These are phyloP conservation scores for Cronartium quercuum DNA, from an alignment of 1,284 basidiomycete species.

Conservation along the genomic window DNA sequence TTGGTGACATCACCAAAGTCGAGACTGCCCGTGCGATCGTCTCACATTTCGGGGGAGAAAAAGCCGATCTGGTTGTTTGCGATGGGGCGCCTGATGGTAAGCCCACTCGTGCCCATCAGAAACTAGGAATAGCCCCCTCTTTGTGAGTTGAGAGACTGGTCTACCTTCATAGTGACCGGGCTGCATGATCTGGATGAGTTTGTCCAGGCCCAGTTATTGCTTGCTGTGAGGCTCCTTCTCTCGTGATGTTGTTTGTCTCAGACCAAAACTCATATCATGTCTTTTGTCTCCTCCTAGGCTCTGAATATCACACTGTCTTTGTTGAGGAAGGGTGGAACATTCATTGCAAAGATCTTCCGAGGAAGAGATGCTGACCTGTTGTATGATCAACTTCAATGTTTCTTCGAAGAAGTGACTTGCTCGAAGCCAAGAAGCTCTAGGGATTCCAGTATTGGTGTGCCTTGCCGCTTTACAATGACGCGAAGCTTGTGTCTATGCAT, in stretches of 20 bases:
- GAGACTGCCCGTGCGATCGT: constrained; percentile 55
- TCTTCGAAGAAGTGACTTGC: constrained; percentile 51
- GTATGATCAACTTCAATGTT: constrained; percentile 53
- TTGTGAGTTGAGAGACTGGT: not conserved
- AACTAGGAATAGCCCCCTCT: not conserved
- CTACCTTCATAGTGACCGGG: constrained; percentile 53
- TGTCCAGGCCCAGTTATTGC: constrained; percentile 56
- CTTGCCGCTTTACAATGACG: too few species aligned
- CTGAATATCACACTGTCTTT: constrained; percentile 55
- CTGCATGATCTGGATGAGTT: constrained; percentile 58
- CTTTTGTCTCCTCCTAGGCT: constrained; percentile 48
- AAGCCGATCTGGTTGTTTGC: constrained; percentile 57
- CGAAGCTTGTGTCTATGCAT: too few species aligned
- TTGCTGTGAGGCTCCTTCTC: constrained; percentile 50
- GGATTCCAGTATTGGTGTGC: constrained; percentile 46
- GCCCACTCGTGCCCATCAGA: constrained; percentile 25
- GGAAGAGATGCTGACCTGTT: constrained; percentile 52
- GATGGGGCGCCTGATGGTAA: constrained; percentile 58
- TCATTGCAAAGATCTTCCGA: constrained; percentile 58
- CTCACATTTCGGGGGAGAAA: constrained; percentile 52
- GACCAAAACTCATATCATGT: constrained; percentile 6
- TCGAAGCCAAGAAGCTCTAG: constrained; percentile 50
- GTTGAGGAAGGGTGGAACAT: constrained; percentile 54
- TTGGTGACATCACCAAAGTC: constrained; percentile 57
- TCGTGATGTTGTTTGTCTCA: not conserved